A percentile compares a stretch with the other conserved stretches of the same genome.
Conservation (phyloP, 2,329 filamentous ascomycete genomes). For the Aureobasidium subglaciale region DNA sequence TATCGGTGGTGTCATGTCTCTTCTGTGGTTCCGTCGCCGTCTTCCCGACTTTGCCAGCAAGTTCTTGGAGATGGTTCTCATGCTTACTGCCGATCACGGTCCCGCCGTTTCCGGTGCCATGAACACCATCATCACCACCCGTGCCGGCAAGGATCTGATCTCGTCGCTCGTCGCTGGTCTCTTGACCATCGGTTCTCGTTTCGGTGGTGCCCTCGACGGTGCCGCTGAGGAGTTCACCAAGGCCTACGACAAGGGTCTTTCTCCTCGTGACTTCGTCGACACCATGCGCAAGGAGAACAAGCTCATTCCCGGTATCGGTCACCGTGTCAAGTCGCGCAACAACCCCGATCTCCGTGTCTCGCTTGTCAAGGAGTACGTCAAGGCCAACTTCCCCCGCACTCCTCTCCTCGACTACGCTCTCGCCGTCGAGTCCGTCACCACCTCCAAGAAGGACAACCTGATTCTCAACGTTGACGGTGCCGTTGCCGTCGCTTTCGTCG, state of each 20-base stretch:
- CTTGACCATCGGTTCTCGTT: constrained; percentile 93
- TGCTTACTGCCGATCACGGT: constrained; percentile 98
- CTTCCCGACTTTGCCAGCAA: constrained; percentile 94
- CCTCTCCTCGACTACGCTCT: constrained; percentile 99
- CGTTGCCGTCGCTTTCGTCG: constrained; percentile 97
- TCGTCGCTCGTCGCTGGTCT: constrained; percentile 92
- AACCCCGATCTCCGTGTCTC: constrained; percentile 99
- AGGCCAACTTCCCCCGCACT: constrained; percentile 93
- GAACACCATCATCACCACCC: constrained; percentile 99
- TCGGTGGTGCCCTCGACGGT: constrained; percentile 96
- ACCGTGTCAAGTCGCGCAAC: constrained; percentile 99
- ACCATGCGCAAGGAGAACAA: constrained; percentile 99
- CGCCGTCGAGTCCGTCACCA: constrained; percentile 95
- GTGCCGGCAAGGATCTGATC: constrained; percentile 98
- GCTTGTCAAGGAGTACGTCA: constrained; percentile 97
- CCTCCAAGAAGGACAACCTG: constrained; percentile 99
- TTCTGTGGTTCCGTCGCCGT: constrained; percentile 98
- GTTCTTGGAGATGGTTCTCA: constrained; percentile 99
- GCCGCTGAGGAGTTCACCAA: constrained; percentile 98
- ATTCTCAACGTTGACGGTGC: constrained; percentile 99
- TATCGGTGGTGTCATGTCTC: constrained; percentile 99
- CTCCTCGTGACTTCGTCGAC: constrained; percentile 97
- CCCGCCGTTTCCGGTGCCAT: constrained; percentile 98
- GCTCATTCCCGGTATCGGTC: constrained; percentile 97
- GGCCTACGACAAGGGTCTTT: constrained; percentile 95